A percentile compares a stretch with the other conserved stretches of the same genome.
phyloP scores from a whole-genome alignment of 441 rosid genomes.

The Viola pubescens region DNA sequence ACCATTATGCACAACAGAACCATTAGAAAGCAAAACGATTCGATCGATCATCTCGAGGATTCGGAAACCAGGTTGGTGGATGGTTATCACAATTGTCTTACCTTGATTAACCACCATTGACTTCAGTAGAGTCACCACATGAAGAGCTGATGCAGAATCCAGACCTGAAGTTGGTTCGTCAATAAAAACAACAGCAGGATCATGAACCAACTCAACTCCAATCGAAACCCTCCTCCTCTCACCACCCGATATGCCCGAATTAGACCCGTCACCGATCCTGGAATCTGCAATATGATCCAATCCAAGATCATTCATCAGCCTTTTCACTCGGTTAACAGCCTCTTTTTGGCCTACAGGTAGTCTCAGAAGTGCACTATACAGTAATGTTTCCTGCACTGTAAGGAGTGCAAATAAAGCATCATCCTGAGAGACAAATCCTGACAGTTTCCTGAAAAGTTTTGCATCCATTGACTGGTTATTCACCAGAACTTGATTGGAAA shows the following conservation, averaged over 20 bases:
- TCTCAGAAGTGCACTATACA: slow-evolving; percentile 74
- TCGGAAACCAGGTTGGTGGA: slow-evolving; percentile 90
- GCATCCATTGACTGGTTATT: slow-evolving; percentile 51
- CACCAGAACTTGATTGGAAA: slow-evolving; percentile 59
- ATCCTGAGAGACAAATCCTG: slow-evolving; percentile 81
- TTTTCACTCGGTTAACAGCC: slow-evolving; percentile 41
- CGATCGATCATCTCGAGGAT: slow-evolving; percentile 63
- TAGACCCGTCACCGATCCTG: slow-evolving; percentile 54
- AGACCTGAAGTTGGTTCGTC: slow-evolving; percentile 94
- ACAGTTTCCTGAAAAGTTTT: slow-evolving; percentile 44
- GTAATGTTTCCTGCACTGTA: slow-evolving; percentile 73
- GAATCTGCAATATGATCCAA: slow-evolving; percentile 46
- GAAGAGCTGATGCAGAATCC: slow-evolving; percentile 86
- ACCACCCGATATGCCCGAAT: slow-evolving; percentile 73
- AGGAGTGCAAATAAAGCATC: slow-evolving; percentile 77
- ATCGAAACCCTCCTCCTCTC: slow-evolving; percentile 82
- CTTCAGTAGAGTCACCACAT: slow-evolving; percentile 52
- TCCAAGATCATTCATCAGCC: slow-evolving; percentile 58
- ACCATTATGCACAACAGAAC: slow-evolving; percentile 50
- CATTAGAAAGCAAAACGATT: slow-evolving; percentile 62
- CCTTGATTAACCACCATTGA: slow-evolving; percentile 55
- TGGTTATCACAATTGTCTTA: slow-evolving; percentile 70
- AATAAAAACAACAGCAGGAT: slow-evolving; percentile 63
- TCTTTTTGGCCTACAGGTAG: slow-evolving; percentile 43
- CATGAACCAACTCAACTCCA: slow-evolving; percentile 85